Evolutionary conservation across 2,329 filamentous ascomycete species (phyloP), one percentile per base, ranked within the genome.

Genomic region (Trichoderma arundinaceum): DNA sequence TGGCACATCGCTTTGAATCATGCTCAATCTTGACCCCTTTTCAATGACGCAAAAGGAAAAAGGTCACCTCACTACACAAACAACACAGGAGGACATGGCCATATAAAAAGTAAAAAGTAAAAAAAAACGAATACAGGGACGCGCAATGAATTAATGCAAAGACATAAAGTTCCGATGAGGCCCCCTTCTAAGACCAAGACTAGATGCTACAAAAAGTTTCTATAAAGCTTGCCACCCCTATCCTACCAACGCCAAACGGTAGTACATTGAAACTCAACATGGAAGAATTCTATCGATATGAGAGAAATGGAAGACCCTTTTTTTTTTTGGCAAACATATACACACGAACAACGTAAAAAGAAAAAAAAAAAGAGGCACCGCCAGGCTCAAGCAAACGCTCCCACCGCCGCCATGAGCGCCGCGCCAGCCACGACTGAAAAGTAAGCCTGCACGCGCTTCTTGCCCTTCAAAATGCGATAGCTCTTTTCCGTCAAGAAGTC

Each of bases 401-500:
- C 90, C 0, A 92, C 89, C 13, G 87, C 74, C 39, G 89, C 88
- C 90, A 92, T 92, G 58, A 90, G 80, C 58, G 83, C 78, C 0
- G 90, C 88, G 0, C 90, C 90, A 1, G 80, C 79, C 33, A 88
- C 80, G 1, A 92, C 89, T 5, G 88, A 79, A 35, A 87, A 65
- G 65, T 87, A 91, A 0, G 90, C 90, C 58, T 84, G 82, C 12
- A 88, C 78, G 39, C 90, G 81, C 71, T 81, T 86, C 72, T 77
- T 84, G 0, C 90, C 90, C 65, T 83, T 84, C 43, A 92, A 78
- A 19, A 85, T 81, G 71, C 82, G 84, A 82, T 91, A 92, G 76
- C 89, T 92, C 80, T 91, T 89, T 70, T 92, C 90, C 12, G 86
- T 88, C 67, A 93, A 73, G 71, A 96, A 96, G 72, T 96, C 92